Evolutionary conservation across 2,329 filamentous ascomycete genomes (phyloP).

Genomic region (Colletotrichum musae): DNA sequence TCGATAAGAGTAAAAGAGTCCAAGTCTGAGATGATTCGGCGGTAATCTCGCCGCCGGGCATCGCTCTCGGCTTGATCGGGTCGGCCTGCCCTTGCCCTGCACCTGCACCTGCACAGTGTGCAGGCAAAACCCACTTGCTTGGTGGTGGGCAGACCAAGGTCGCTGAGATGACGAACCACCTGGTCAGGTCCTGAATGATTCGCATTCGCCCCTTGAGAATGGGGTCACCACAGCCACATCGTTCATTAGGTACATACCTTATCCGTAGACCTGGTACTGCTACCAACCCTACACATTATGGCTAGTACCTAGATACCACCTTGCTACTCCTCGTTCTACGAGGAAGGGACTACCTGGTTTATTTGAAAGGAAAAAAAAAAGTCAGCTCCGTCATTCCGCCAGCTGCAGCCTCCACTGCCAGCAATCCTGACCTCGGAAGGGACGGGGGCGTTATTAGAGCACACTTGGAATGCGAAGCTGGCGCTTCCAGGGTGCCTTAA

Average conservation of each 20-base stretch:
- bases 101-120: background rate
- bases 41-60: slow-evolving; percentile 10
- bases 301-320: no score
- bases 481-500: no score
- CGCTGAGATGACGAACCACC: slow-evolving; percentile 31
- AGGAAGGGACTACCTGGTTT: no score
- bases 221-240: slow-evolving; percentile 31
- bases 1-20: background rate
- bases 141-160: slow-evolving; percentile 29
- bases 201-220: slow-evolving; percentile 29
- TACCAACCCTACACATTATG: no score
- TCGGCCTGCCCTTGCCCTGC: background rate
- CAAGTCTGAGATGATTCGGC: background rate
- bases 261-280: no score
- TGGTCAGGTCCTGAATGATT: slow-evolving; percentile 13
- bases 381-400: slow-evolving; percentile 20
- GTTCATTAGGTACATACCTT: no score
- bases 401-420: background rate
- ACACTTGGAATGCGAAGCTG: background rate
- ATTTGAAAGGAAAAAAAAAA: background rate
- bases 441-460: no score
- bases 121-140: background rate
- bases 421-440: background rate
- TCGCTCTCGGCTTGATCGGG: slow-evolving; percentile 24
- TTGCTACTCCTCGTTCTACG: no score